Conservation (phyloP, 352 stramenopile species). For the Pythium brassicae region DNA sequence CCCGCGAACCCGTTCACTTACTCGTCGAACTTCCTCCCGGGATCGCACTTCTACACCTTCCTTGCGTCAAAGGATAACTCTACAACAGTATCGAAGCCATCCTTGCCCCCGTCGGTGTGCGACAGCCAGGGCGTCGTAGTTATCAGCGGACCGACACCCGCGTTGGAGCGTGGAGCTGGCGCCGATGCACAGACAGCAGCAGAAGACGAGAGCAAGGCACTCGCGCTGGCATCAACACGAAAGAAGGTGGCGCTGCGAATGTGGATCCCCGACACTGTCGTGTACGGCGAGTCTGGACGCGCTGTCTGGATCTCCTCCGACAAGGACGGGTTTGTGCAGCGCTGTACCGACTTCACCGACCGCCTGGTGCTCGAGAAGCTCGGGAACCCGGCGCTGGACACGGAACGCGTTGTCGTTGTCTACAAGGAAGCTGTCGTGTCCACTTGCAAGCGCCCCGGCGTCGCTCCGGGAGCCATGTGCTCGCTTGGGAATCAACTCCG, state of each 20-base stretch:
- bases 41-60: slow-evolving; percentile 76
- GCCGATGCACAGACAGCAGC: background rate
- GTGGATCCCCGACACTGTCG: slow-evolving; percentile 75
- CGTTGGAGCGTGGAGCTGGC: too few species aligned
- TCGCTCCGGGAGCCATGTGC: slow-evolving; percentile 7
- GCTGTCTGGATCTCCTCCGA: slow-evolving; percentile 73
- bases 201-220: background rate
- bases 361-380: slow-evolving; percentile 74
- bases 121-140: background rate
- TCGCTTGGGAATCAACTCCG: slow-evolving; percentile 63
- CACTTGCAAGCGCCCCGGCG: slow-evolving; percentile 9
- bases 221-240: slow-evolving; percentile 2
- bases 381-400: slow-evolving; percentile 25
- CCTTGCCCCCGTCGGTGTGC: background rate
- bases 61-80: slow-evolving; percentile 44
- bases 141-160: background rate
- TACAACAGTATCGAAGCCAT: background rate
- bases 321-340: slow-evolving; percentile 60
- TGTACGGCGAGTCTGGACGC: slow-evolving; percentile 71
- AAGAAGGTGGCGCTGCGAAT: slow-evolving; percentile 36
- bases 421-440: slow-evolving; percentile 63
- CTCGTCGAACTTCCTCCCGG: slow-evolving; percentile 64
- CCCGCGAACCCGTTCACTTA: slow-evolving; percentile 44
- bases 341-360: slow-evolving; percentile 59
- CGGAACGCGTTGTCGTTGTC: slow-evolving; percentile 42